A percentile compares a stretch with the other conserved stretches of the same genome.
These are phyloP conservation scores for Solidago caesia DNA, from an alignment of 129 eudicot species.

Conservation along the genomic window DNA sequence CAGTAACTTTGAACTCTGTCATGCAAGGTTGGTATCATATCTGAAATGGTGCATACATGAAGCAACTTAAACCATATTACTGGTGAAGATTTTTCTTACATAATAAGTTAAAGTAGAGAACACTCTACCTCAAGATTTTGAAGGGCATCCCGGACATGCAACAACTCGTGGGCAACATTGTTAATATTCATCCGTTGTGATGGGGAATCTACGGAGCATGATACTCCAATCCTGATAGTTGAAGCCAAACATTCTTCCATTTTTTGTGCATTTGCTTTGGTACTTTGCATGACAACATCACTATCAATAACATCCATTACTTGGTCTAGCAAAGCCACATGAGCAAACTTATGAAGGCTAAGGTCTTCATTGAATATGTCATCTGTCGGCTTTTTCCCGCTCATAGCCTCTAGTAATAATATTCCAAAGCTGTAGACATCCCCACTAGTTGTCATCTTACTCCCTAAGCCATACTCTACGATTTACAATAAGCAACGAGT, in stretches of 20 bases:
- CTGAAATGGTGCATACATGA: background rate
- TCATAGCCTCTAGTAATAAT: constrained; percentile 28
- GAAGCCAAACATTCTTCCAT: constrained; percentile 20
- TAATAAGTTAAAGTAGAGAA: background rate
- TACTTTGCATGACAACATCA: background rate
- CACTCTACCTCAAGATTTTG: background rate
- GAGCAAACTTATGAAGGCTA: constrained; percentile 10
- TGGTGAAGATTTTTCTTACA: background rate
- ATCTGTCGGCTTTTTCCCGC: constrained; percentile 24
- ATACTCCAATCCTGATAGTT: constrained; percentile 20
- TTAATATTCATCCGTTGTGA: background rate
- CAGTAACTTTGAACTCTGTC: background rate
- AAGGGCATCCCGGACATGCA: background rate
- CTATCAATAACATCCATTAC: constrained; percentile 11
- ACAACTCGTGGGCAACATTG: constrained; percentile 19
- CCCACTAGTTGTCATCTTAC: constrained; percentile 19
- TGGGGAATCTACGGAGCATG: constrained; percentile 25
- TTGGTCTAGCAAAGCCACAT: constrained; percentile 15
- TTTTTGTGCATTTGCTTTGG: background rate
- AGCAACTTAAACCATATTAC: background rate
- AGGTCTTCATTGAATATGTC: constrained; percentile 13
- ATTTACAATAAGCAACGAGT: background rate
- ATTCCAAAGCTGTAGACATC: constrained; percentile 30
- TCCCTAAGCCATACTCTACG: constrained; percentile 32
- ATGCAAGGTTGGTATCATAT: background rate